phyloP scores from a whole-genome alignment of 257 asterid species.

The Jacaranda mimosifolia region DNA sequence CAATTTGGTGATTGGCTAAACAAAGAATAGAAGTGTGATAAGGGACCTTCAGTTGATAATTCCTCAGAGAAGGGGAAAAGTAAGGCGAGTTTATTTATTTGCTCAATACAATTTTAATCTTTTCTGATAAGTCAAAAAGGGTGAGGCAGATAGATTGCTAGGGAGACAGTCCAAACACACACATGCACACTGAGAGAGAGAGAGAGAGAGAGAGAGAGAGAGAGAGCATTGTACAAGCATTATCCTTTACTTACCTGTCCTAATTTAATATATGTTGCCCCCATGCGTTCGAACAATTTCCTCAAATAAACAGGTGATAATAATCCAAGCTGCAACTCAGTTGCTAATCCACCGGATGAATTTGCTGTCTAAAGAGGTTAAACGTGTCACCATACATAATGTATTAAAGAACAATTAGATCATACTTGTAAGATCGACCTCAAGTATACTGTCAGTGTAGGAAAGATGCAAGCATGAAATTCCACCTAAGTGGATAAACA shows the following conservation, averaged over 20 bases:
- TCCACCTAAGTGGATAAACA: constrained; percentile 8
- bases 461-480: constrained; percentile 20
- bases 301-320: constrained; percentile 88
- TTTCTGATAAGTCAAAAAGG: neutral
- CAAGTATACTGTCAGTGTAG: neutral
- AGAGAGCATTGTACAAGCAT: neutral
- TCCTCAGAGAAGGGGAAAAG: neutral
- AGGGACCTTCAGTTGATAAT: constrained; percentile 11
- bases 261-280: constrained; percentile 94
- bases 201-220: neutral
- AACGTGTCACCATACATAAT: constrained; percentile 2
- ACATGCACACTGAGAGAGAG: neutral
- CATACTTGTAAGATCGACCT: neutral
- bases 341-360: constrained; percentile 65
- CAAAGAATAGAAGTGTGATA: constrained; percentile 5
- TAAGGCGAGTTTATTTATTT: constrained; percentile 5
- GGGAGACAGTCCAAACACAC: neutral
- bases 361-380: constrained; percentile 63
- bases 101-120: constrained; percentile 10
- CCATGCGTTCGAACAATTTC: constrained; percentile 92
- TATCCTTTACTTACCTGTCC: constrained; percentile 75
- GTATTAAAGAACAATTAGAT: constrained; percentile 18
- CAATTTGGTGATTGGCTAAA: constrained; percentile 7
- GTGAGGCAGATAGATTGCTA: neutral
- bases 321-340: constrained; percentile 93